phyloP scores from a whole-genome alignment of 2,329 filamentous ascomycete genomes.

The Penicillium sp. region DNA sequence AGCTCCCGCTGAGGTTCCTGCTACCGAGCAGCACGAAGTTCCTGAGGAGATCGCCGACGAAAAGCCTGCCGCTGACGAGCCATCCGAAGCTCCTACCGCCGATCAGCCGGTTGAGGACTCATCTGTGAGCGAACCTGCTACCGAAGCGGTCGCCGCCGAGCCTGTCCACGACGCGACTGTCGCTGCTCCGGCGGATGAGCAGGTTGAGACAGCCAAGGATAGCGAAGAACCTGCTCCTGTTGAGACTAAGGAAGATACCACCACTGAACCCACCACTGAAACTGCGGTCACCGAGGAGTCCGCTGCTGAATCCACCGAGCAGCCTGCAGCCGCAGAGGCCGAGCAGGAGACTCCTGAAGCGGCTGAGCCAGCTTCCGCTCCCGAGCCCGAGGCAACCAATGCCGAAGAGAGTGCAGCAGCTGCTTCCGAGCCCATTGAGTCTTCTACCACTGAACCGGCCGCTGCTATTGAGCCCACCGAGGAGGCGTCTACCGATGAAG shows the following conservation, averaged over 20 bases:
- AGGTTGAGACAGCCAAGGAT: not conserved
- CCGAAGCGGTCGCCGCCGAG: not conserved
- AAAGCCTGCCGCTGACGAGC: not conserved
- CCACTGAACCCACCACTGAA: not conserved
- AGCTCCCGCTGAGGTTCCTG: slow-evolving; percentile 9
- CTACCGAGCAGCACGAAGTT: slow-evolving; percentile 23
- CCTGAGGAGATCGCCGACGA: not conserved
- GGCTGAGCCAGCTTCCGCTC: slow-evolving; percentile 37
- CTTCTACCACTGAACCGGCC: not conserved
- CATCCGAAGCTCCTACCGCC: not conserved
- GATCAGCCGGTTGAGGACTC: not conserved
- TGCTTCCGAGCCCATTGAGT: slow-evolving; percentile 20
- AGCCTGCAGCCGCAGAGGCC: not conserved
- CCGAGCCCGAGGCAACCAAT: slow-evolving; percentile 78
- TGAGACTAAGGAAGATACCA: slow-evolving; percentile 17
- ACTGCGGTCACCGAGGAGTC: slow-evolving; percentile 12
- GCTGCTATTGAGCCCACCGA: slow-evolving; percentile 10
- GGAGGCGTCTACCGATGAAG: not conserved
- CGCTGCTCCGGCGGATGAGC: not conserved
- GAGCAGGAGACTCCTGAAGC: slow-evolving; percentile 24
- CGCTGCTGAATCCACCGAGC: slow-evolving; percentile 3
- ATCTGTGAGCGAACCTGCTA: not conserved
- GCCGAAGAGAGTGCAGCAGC: slow-evolving; percentile 53
- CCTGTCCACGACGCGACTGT: slow-evolving; percentile 1
- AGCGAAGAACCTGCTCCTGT: slow-evolving; percentile 17